phyloP scores from a whole-genome alignment of 2,329 filamentous ascomycete species.

The Ploettnerulaceae sp. region DNA sequence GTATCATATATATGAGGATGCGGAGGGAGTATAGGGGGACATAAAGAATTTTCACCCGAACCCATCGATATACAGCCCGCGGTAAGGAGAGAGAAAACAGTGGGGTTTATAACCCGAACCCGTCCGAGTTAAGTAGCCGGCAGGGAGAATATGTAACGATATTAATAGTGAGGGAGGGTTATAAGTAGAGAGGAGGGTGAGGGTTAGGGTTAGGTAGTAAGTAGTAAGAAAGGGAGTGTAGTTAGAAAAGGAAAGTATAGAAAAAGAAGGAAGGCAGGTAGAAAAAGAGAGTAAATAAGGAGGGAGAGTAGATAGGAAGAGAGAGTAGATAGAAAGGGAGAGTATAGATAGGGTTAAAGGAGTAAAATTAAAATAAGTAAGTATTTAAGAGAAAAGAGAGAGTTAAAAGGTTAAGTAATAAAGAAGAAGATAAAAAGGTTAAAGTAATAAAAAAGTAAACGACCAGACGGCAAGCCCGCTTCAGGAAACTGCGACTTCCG shows the following conservation, averaged over 20 bases:
- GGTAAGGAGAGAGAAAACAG: background rate
- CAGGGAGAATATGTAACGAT: background rate
- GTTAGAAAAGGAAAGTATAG: too few species aligned
- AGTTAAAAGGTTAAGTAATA: too few species aligned
- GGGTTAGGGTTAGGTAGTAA: background rate
- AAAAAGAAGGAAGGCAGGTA: too few species aligned
- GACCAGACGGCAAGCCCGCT: conserved; percentile 1
- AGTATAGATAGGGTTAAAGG: too few species aligned
- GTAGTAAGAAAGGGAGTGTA: background rate
- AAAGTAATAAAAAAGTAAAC: too few species aligned
- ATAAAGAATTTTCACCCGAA: background rate
- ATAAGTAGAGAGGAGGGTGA: background rate
- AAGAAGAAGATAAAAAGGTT: too few species aligned
- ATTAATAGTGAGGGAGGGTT: background rate
- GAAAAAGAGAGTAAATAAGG: too few species aligned
- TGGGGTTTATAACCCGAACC: background rate
- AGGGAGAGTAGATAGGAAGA: too few species aligned
- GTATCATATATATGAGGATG: background rate
- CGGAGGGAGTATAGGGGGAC: background rate
- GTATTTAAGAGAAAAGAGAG: too few species aligned
- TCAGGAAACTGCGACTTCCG: background rate
- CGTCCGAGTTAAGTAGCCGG: background rate
- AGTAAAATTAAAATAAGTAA: too few species aligned
- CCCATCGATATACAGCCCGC: background rate
- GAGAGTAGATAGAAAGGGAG: too few species aligned